A percentile compares a stretch with the other conserved stretches of the same genome.
Conservation (phyloP, 805 yeast species). For the Kodamaea hsintzibuensis region DNA sequence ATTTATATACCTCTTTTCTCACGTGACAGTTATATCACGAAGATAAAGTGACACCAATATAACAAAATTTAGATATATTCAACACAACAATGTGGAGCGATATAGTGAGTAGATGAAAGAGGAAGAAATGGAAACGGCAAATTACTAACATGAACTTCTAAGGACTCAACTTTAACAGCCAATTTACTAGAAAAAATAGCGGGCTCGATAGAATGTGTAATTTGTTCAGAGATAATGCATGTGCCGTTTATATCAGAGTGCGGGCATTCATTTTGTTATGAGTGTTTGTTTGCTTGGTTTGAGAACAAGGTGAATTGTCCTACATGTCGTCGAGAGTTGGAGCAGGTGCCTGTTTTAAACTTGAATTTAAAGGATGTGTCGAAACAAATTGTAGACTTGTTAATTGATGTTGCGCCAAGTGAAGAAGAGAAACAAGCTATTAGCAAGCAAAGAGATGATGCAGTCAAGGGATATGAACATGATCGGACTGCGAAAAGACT, state of each 20-base stretch:
- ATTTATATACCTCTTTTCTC: neutral
- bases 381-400: slow-evolving; percentile 41
- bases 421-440: slow-evolving; percentile 24
- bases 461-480: slow-evolving; percentile 33
- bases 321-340: slow-evolving; percentile 55
- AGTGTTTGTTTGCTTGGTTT: slow-evolving; percentile 64
- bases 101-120: slow-evolving; percentile 9
- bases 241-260: slow-evolving; percentile 64
- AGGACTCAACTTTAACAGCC: slow-evolving; percentile 23
- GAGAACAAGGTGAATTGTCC: slow-evolving; percentile 63
- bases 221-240: slow-evolving; percentile 70
- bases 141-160: slow-evolving; percentile 14
- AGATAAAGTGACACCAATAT: neutral
- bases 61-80: neutral
- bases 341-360: slow-evolving; percentile 53
- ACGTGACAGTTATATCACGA: neutral
- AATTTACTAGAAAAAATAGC: slow-evolving; percentile 28
- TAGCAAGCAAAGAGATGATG: slow-evolving; percentile 25
- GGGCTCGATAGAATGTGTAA: slow-evolving; percentile 51
- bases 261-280: slow-evolving; percentile 77
- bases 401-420: slow-evolving; percentile 33
- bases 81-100: slow-evolving; percentile 10
- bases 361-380: slow-evolving; percentile 50
- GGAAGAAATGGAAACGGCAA: neutral
- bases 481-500: slow-evolving; percentile 41